Conservation (phyloP, 2,329 filamentous ascomycete genomes). For the Botrytis hyacinthi region DNA sequence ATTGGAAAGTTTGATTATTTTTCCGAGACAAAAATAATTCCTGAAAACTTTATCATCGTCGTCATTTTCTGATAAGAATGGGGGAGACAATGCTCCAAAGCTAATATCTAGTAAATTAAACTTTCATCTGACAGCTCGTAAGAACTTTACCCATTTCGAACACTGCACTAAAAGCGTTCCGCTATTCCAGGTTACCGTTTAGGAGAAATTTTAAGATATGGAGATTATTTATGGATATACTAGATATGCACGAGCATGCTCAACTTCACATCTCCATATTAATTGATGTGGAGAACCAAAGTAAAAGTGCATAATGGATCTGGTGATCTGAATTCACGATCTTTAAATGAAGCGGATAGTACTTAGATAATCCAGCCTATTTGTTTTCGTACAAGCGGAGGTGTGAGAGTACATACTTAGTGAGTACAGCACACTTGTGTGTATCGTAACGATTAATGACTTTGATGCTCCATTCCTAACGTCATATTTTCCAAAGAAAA, state of each 20-base stretch:
- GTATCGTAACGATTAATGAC: background rate
- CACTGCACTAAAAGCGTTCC: background rate
- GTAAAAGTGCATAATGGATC: background rate
- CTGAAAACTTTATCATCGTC: background rate
- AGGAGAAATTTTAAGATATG: background rate
- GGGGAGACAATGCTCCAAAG: background rate
- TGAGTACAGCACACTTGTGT: slow-evolving; percentile 6
- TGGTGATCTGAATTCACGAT: background rate
- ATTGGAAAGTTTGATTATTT: background rate
- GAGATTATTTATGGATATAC: slow-evolving; percentile 1
- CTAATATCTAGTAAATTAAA: background rate
- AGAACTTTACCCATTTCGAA: background rate
- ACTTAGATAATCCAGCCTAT: background rate
- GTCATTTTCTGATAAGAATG: background rate
- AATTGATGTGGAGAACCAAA: background rate
- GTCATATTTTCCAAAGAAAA: background rate
- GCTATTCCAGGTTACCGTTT: background rate
- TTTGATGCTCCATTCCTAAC: background rate
- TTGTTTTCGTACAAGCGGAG: background rate
- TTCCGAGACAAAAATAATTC: background rate
- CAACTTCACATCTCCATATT: background rate
- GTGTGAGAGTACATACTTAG: background rate
- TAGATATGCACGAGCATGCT: background rate
- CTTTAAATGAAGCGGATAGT: background rate
- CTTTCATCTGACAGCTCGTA: slow-evolving; percentile 5